Conservation (phyloP, 2,329 filamentous ascomycete genomes). For the Aspergillus vadensis region DNA sequence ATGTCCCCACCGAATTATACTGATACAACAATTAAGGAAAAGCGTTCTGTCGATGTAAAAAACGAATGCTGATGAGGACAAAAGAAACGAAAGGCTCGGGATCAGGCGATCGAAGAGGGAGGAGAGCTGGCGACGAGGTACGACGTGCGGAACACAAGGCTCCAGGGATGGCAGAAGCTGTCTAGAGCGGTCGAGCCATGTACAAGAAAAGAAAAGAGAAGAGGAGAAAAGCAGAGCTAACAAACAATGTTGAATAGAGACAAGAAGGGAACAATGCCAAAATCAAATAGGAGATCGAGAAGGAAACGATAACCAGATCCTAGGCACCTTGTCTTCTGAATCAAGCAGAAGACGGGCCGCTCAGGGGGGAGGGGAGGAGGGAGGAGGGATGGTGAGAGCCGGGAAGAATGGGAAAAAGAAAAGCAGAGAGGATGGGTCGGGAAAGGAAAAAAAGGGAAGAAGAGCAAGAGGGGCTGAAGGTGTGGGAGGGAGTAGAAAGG, state of each 20-base stretch:
- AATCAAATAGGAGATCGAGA: conserved; percentile 20
- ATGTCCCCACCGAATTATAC: conserved; percentile 33
- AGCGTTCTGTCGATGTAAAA: conserved; percentile 23
- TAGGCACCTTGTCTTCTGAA: conserved; percentile 31
- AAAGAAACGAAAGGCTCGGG: conserved; percentile 32
- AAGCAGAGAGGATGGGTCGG: conserved; percentile 23
- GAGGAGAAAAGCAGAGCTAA: background rate
- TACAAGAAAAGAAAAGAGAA: conserved; percentile 27
- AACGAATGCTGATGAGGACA: conserved; percentile 28
- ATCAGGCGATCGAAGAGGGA: conserved; percentile 28
- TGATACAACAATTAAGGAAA: conserved; percentile 35
- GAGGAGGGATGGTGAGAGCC: conserved; percentile 16
- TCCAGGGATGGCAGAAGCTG: conserved; percentile 28
- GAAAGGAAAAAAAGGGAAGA: conserved; percentile 28
- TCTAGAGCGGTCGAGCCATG: conserved; percentile 36
- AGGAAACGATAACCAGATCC: conserved; percentile 28
- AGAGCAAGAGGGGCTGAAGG: conserved; percentile 27
- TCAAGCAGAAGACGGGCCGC: conserved; percentile 34
- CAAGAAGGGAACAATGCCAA: conserved; percentile 13
- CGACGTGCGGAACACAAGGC: conserved; percentile 31
- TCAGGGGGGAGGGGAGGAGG: conserved; percentile 20
- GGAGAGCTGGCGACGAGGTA: conserved; percentile 31
- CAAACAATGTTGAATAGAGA: conserved; percentile 12
- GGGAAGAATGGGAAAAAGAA: conserved; percentile 26
- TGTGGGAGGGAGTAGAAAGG: conserved; percentile 20